Percentiles rank a stretch among this genome's conserved stretches.
Evolutionary conservation across 140 eudicot species (phyloP).

Genomic region (Cichorium intybus): DNA sequence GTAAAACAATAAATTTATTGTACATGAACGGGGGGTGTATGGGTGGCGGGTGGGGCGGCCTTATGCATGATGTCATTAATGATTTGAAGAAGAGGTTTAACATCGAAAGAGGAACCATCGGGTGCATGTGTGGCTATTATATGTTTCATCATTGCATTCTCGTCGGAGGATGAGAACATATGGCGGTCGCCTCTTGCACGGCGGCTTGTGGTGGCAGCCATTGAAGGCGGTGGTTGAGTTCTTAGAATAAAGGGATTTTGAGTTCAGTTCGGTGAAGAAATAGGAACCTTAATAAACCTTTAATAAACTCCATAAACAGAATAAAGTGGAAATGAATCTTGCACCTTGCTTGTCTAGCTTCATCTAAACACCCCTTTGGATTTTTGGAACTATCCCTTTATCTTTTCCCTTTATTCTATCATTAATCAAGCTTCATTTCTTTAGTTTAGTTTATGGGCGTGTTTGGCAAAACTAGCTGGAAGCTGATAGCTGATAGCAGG

Average conservation of each 20-base stretch:
- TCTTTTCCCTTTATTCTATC: conserved; percentile 6
- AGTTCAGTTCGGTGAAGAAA: conserved; percentile 7
- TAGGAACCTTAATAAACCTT: neutral
- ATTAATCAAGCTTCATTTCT: neutral
- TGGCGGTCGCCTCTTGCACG: conserved; percentile 46
- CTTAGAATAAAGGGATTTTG: neutral
- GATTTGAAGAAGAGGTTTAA: conserved; percentile 57
- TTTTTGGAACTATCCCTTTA: conserved; percentile 8
- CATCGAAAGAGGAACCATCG: conserved; percentile 57
- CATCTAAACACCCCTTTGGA: conserved; percentile 1
- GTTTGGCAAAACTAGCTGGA: too few species aligned
- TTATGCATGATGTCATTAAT: conserved; percentile 73
- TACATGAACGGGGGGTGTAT: conserved; percentile 14
- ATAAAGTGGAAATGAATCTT: conserved; percentile 45
- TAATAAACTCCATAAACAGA: conserved; percentile 24
- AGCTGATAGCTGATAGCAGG: too few species aligned
- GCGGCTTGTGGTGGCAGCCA: conserved; percentile 29
- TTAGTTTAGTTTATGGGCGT: neutral
- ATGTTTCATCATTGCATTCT: conserved; percentile 72
- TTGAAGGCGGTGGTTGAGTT: conserved; percentile 4
- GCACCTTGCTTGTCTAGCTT: conserved; percentile 50
- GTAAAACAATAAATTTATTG: too few species aligned
- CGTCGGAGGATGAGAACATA: conserved; percentile 59
- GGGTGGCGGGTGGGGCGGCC: conserved; percentile 30
- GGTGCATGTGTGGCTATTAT: conserved; percentile 66